Evolutionary conservation across 495 filamentous ascomycete species (phyloP).

Genomic region (Lindgomyces ingoldianus): DNA sequence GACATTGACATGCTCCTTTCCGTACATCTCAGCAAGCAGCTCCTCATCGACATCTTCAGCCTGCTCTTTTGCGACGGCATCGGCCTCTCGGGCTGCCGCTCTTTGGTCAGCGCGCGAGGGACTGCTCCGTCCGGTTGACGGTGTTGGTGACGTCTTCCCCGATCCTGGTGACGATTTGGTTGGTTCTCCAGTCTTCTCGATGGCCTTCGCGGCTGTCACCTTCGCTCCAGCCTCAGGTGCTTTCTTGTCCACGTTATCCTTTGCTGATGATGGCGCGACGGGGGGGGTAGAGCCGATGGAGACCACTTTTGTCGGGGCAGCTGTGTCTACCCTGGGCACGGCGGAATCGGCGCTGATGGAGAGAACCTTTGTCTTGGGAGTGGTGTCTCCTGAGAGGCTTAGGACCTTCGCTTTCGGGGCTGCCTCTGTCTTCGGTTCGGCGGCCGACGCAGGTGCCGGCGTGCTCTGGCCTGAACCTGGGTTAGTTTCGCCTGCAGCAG

Average conservation of each 20-base stretch:
- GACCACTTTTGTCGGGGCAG: slow-evolving; percentile 41
- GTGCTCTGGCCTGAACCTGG: not conserved
- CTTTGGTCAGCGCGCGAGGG: slow-evolving; percentile 61
- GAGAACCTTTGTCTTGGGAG: slow-evolving; percentile 63
- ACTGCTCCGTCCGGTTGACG: slow-evolving; percentile 75
- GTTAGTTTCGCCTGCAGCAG: slow-evolving; percentile 40
- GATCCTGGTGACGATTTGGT: slow-evolving; percentile 52
- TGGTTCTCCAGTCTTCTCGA: slow-evolving; percentile 71
- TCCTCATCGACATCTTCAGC: slow-evolving; percentile 87
- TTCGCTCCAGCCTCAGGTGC: slow-evolving; percentile 64
- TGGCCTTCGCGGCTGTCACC: slow-evolving; percentile 75
- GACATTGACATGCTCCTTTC: slow-evolving; percentile 97
- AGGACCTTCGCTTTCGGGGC: slow-evolving; percentile 63
- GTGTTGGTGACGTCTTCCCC: slow-evolving; percentile 73
- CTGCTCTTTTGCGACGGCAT: slow-evolving; percentile 86
- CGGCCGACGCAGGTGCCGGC: slow-evolving; percentile 46
- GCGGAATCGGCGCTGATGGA: slow-evolving; percentile 59
- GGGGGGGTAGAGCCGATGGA: slow-evolving; percentile 33
- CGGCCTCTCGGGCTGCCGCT: slow-evolving; percentile 63
- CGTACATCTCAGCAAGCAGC: slow-evolving; percentile 91
- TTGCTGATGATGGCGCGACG: slow-evolving; percentile 45
- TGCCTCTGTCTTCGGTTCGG: slow-evolving; percentile 47
- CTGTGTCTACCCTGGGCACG: slow-evolving; percentile 53
- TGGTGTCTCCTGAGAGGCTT: slow-evolving; percentile 59
- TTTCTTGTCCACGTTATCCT: slow-evolving; percentile 55